These are phyloP conservation scores for Trametes hirsuta DNA, from an alignment of 1,284 basidiomycete genomes.

Conservation along the genomic window DNA sequence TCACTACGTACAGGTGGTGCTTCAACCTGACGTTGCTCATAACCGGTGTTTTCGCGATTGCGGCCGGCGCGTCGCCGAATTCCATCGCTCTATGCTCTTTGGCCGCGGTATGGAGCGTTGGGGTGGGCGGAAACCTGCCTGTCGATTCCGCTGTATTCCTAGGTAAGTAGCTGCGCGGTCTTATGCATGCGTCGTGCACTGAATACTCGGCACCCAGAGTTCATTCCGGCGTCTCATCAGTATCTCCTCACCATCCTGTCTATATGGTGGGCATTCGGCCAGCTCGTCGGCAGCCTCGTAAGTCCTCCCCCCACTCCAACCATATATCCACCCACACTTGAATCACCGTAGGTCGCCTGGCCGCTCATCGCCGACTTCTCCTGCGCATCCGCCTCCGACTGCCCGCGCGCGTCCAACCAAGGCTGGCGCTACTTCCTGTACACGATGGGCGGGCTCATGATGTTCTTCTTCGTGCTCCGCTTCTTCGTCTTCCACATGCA, in stretches of 20 bases:
- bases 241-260: constrained; percentile 64
- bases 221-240: constrained; percentile 60
- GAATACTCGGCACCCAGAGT: no score
- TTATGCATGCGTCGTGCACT: no score
- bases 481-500: constrained; percentile 73
- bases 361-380: constrained; percentile 63
- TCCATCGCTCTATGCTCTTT: constrained; percentile 54
- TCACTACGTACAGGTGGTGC: constrained; percentile 51
- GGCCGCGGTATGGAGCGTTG: constrained; percentile 58
- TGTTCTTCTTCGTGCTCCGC: constrained; percentile 64
- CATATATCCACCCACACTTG: no score
- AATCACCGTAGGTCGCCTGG: constrained; percentile 57
- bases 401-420: constrained; percentile 50
- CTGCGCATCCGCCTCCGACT: constrained; percentile 44
- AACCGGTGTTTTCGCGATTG: constrained; percentile 64
- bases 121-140: constrained; percentile 73
- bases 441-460: constrained; percentile 60
- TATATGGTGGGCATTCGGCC: constrained; percentile 68
- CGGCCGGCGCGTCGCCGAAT: constrained; percentile 60
- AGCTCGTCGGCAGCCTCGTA: constrained; percentile 59
- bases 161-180: constrained; percentile 46
- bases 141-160: constrained; percentile 82
- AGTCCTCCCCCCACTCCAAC: no score
- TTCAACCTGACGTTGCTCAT: constrained; percentile 79
- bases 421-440: constrained; percentile 76